Evolutionary conservation across 768 basidiomycete species (phyloP).

Genomic region (Multifurca ochricompacta): DNA sequence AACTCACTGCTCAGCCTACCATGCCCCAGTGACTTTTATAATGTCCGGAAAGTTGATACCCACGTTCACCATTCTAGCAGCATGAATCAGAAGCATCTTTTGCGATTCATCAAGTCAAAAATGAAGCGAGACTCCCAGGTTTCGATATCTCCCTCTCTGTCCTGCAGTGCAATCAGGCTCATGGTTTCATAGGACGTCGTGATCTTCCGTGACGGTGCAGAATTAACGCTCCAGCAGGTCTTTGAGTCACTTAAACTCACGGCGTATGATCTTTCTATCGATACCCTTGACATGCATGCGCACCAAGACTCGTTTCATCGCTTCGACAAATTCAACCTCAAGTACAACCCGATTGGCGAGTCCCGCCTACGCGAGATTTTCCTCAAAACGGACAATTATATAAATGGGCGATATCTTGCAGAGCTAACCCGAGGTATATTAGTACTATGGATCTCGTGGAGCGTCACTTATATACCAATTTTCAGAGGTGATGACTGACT

Average conservation of each 20-base stretch:
- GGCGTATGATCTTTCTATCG: slow-evolving; percentile 96
- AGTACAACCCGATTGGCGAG: slow-evolving; percentile 97
- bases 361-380: slow-evolving; percentile 94
- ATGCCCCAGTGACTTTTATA: slow-evolving; percentile 83
- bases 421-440: slow-evolving; percentile 86
- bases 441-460: neutral
- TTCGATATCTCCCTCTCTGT: slow-evolving; percentile 19
- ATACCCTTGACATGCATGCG: slow-evolving; percentile 99
- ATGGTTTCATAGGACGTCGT: slow-evolving; percentile 68
- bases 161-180: neutral
- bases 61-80: slow-evolving; percentile 98
- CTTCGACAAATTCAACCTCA: slow-evolving; percentile 96
- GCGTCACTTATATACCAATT: neutral
- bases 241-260: slow-evolving; percentile 92
- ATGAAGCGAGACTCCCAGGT: slow-evolving; percentile 86
- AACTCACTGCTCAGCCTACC: neutral
- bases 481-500: slow-evolving; percentile 92
- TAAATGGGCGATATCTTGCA: slow-evolving; percentile 87
- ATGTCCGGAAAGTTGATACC: slow-evolving; percentile 95
- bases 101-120: slow-evolving; percentile 98
- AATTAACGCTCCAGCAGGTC: slow-evolving; percentile 87
- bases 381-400: slow-evolving; percentile 94
- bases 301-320: slow-evolving; percentile 98
- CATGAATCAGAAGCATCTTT: slow-evolving; percentile 98
- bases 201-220: slow-evolving; percentile 87